Evolutionary conservation across 1,284 basidiomycete species (phyloP), one percentile per base, ranked within the genome.

Genomic region (Puccinia polysora): DNA sequence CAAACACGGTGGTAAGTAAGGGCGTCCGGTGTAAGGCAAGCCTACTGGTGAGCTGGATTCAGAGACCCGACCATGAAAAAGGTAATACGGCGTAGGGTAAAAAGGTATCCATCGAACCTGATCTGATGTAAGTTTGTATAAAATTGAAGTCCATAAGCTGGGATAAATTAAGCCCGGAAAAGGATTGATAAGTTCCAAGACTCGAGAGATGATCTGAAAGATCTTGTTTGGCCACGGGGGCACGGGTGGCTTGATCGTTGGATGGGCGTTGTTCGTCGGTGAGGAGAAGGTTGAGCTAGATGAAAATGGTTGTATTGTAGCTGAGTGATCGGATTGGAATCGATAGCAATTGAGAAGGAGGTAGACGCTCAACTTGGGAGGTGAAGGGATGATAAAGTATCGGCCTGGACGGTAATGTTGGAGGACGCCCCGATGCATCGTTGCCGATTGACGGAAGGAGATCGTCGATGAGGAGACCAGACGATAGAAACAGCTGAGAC

Each of bases 331-430:
- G 40, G 40, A 10, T 45, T 45, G 40, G n/a, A n/a, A 45, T n/a
- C 40, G 40, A 45, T n/a, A n/a, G n/a, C n/a, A n/a, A n/a, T n/a
- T n/a, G n/a, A n/a, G n/a, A n/a, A n/a, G n/a, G n/a, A n/a, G n/a
- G n/a, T 49, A 23, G 45, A 23, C 25, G 40, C 23, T 56, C 10
- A 34, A 68, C 65, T 56, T 68, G 53, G 30, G 65, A 49, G 53
- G 65, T 68, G 52, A 68, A 68, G 1, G 65, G 65, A 36, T 68
- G 55, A 28, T 56, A n/a, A n/a, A 34, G 14, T 14, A 68, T 59
- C 15, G 53, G 28, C 28, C 43, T 43, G 2, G 40, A 28, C 4
- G 59, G 59, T 12, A 43, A 6, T 43, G 28, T 40, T 4, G 30
- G 30, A 1, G 38, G n/a, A 5, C 18, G 20, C 2, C 47, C 59